Conservation (phyloP, 2,329 filamentous ascomycete genomes). For the Cordyceps javanica region DNA sequence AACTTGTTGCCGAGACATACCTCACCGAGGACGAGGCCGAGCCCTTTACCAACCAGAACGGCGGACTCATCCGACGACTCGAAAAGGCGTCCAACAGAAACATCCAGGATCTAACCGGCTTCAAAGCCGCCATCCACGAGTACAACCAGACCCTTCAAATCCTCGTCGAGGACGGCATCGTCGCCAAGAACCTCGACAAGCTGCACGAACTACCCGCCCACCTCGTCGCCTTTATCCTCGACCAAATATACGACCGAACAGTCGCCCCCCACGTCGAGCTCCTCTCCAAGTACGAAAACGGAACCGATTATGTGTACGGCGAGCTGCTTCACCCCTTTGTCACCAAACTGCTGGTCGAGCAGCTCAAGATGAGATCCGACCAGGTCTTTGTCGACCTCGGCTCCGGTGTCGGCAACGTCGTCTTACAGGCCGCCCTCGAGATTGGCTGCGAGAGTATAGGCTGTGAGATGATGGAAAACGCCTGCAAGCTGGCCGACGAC, state of each 20-base stretch:
- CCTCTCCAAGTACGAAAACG: slow-evolving; percentile 79
- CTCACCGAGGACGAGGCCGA: slow-evolving; percentile 63
- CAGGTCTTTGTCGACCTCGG: slow-evolving; percentile 92
- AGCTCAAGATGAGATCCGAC: slow-evolving; percentile 70
- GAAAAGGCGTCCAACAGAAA: slow-evolving; percentile 66
- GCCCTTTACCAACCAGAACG: slow-evolving; percentile 63
- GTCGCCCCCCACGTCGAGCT: slow-evolving; percentile 84
- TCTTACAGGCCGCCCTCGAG: slow-evolving; percentile 87
- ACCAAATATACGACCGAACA: slow-evolving; percentile 84
- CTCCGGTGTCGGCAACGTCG: slow-evolving; percentile 93
- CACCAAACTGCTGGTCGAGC: slow-evolving; percentile 69
- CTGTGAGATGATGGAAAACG: slow-evolving; percentile 92
- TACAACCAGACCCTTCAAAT: slow-evolving; percentile 69
- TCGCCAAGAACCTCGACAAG: slow-evolving; percentile 64
- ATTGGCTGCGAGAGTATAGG: slow-evolving; percentile 93
- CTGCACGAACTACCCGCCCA: slow-evolving; percentile 64
- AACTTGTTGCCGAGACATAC: slow-evolving; percentile 68
- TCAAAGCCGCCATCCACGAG: slow-evolving; percentile 63
- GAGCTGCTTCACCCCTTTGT: slow-evolving; percentile 84
- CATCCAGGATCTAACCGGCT: slow-evolving; percentile 58
- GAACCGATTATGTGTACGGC: slow-evolving; percentile 90
- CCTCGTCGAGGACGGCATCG: slow-evolving; percentile 62
- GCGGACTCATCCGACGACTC: slow-evolving; percentile 70
- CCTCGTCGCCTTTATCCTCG: slow-evolving; percentile 73
- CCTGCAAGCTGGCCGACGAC: slow-evolving; percentile 71